Base-by-base conservation (phyloP, 139 green algal genomes). In the Chlorella sp. region DNA sequence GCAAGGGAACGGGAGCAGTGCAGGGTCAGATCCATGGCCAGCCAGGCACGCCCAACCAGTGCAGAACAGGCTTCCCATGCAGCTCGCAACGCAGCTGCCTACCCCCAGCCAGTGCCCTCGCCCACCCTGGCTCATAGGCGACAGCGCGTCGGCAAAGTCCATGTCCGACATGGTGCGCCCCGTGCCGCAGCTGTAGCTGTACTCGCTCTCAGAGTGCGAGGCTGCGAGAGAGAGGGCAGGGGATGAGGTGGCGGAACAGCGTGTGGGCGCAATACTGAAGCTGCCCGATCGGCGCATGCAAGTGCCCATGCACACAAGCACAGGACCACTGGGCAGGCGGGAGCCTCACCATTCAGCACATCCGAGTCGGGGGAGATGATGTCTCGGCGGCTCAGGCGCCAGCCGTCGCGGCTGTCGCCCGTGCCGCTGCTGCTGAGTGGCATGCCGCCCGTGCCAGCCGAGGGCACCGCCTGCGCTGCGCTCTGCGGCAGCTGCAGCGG, bases 181-280 rank as follows among this genome's bases (percentile, higher is more conserved):
- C 2, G 72, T 81, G 34, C 57, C 82, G 70, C 81, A 87, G 83
- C 81, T 89, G 80, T 78, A 90, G 85, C 82, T 86, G 69, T 71
- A 85, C 41, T 75, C 68, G 71, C 51, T 73, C 56, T 87, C 86
- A 47, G 87, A 88, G n/a, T 80, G 82, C 21, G 82, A 88, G n/a
- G 11, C 80, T 57, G 76, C 30, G n/a, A n/a, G n/a, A n/a, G n/a
- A 39, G 34, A 23, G 21, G 26, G 25, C 16, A 20, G 73, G 44
- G n/a, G 26, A 26, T 12, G 16, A 25, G 41, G 72, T 20, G 30
- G 32, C 18, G 34, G 21, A 23, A 30, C 26, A 74, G 25, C 32
- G 30, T 44, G 32, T 15, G 34, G 68, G 32, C 16, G 0, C 12
- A 74, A 13, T 44, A 21, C n/a, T n/a, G n/a, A n/a, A n/a, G n/a